Base-by-base conservation (phyloP, 2,329 filamentous ascomycete genomes). In the Zymoseptoria tritici region DNA sequence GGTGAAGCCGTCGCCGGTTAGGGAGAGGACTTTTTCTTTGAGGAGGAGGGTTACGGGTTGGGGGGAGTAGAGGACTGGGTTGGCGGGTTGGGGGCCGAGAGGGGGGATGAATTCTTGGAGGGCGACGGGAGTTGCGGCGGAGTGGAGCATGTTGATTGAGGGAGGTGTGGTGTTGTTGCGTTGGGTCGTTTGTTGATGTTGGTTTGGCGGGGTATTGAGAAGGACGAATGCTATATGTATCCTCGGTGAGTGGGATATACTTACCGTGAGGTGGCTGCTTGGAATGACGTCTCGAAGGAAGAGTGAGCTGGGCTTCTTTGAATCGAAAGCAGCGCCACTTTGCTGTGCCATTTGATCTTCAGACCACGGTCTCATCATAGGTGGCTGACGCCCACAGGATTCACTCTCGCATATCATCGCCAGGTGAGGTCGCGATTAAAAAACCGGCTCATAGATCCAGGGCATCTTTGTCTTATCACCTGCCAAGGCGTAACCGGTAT, bases 1-100 rank as follows among this genome's bases (percentile, higher is more conserved):
- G 63, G 83, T 81, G 73, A 88, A 89, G 71, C 79, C 83, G 74
- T 88, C 85, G 59, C 84, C 84, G 1, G 80, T 80, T 8, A 87
- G 73, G 2, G 85, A 86, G 60, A 85, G 70, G 19, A 86, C 76
- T 66, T 84, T 85, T 67, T 88, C 85, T 66, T 80, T 83, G 54
- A 89, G 75, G 19, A 52, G 69, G 6, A 89, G 73, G 2, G 80
- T 83, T 59, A 66, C 72, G 57, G 71, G 67, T 3, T 70, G 54
- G 5, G 67, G 61, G 49, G 55, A 58, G 66, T 71, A 72, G 60
- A 72, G 59, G 52, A 61, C 53, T 13, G 62, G 26, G 31, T 62
- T 62, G n/a, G 60, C 36, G 54, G 68, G 56, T 66, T 71, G 70
- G 9, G 70, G 70, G 1, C 71, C 71, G 3, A 73, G 64, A 3